Conservation (phyloP, 2,329 filamentous ascomycete species). For the Cladosporium sp. region DNA sequence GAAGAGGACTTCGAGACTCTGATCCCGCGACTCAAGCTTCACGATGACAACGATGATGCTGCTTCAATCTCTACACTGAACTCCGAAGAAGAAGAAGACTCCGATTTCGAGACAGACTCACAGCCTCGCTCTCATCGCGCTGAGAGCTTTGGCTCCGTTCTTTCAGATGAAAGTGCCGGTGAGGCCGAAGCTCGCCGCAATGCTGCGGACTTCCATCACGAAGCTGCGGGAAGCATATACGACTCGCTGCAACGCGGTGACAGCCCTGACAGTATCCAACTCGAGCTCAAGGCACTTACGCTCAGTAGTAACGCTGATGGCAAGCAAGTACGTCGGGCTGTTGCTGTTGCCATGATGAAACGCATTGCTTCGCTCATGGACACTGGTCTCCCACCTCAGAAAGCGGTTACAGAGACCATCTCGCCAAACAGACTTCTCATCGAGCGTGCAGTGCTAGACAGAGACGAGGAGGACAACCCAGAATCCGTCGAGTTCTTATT, state of each 20-base stretch:
- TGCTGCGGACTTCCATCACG: conserved; percentile 71
- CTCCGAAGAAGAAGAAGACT: conserved; percentile 42
- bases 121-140: conserved; percentile 33
- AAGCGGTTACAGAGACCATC: conserved; percentile 40
- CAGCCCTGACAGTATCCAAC: conserved; percentile 77
- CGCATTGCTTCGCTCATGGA: conserved; percentile 69
- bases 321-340: conserved; percentile 77
- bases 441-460: conserved; percentile 56
- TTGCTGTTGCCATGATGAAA: conserved; percentile 80
- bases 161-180: conserved; percentile 55
- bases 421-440: conserved; percentile 56
- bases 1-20: conserved; percentile 53
- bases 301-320: conserved; percentile 89
- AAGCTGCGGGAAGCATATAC: conserved; percentile 80
- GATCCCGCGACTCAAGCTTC: conserved; percentile 37
- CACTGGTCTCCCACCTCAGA: conserved; percentile 32
- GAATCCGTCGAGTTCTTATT: conserved; percentile 86
- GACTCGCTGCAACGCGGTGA: conserved; percentile 73
- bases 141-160: conserved; percentile 55
- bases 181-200: conserved; percentile 33
- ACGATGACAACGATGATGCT: conserved; percentile 31
- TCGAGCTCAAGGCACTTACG: conserved; percentile 90
- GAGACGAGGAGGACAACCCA: conserved; percentile 40
- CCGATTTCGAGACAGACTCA: conserved; percentile 40
- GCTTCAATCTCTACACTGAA: conserved; percentile 61